Conservation (phyloP, 192 early-diverging fungal species). For the Podila verticillata region DNA sequence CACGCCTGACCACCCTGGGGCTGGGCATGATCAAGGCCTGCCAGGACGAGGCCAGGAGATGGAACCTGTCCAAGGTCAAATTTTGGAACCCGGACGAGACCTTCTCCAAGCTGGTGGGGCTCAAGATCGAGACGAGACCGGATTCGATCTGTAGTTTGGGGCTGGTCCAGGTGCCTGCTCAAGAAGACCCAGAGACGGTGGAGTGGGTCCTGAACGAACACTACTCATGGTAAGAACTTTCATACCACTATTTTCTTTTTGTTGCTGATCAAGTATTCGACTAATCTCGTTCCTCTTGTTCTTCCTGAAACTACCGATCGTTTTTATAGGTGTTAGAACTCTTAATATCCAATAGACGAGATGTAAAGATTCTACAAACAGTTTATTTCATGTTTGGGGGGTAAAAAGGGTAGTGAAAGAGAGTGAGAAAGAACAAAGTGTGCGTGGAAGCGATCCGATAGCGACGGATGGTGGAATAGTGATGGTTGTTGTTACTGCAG, state of each 20-base stretch:
- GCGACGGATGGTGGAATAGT: background rate
- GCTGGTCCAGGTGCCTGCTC: constrained; percentile 13
- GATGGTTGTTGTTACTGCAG: too few relatives aligned
- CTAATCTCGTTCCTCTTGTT: too few relatives aligned
- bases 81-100: constrained; percentile 24
- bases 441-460: background rate
- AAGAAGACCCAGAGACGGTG: background rate
- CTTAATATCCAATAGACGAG: too few relatives aligned
- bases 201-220: constrained; percentile 40
- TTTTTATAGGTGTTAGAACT: too few relatives aligned
- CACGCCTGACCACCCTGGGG: constrained; percentile 2
- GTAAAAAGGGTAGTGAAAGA: background rate
- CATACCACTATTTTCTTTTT: background rate
- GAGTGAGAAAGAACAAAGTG: background rate
- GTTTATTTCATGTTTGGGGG: background rate
- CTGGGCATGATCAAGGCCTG: constrained; percentile 22
- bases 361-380: too few relatives aligned
- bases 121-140: constrained; percentile 10
- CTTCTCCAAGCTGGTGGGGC: constrained; percentile 20
- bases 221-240: constrained; percentile 31
- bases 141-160: constrained; percentile 36
- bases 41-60: constrained; percentile 33
- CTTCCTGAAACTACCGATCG: too few relatives aligned
- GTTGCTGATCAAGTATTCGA: background rate
- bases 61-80: constrained; percentile 29